Evolutionary conservation across 352 stramenopile genomes (phyloP).

Genomic region (Pythium myriotylum): DNA sequence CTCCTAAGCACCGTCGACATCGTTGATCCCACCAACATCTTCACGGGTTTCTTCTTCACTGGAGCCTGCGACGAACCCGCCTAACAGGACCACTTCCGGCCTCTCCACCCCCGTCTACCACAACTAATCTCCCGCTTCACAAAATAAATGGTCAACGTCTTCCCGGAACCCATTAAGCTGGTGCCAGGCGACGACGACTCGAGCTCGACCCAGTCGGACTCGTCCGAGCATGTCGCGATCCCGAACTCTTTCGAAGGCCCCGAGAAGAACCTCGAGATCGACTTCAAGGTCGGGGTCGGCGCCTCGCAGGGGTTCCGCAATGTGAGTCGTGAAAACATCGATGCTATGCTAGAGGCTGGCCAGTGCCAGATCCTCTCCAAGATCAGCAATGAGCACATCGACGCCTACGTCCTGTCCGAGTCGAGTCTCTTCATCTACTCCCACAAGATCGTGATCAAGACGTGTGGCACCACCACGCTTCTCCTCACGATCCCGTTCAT

Average conservation of each 20-base stretch:
- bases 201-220: conserved; percentile 68
- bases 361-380: conserved; percentile 97
- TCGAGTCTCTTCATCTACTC: conserved; percentile 99
- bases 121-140: conserved; percentile 7
- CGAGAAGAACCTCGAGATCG: conserved; percentile 97
- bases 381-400: conserved; percentile 96
- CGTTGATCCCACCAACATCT: conserved; percentile 87
- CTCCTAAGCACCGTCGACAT: conserved; percentile 76
- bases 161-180: conserved; percentile 77
- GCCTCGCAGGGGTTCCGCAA: conserved; percentile 88
- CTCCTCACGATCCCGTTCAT: conserved; percentile 91
- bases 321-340: conserved; percentile 87
- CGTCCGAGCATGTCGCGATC: conserved; percentile 50
- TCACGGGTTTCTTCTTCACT: conserved; percentile 91
- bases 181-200: conserved; percentile 58
- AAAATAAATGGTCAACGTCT: conserved; percentile 49
- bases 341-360: conserved; percentile 94
- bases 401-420: conserved; percentile 95
- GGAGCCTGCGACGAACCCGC: conserved; percentile 88
- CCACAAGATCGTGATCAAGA: conserved; percentile 99
- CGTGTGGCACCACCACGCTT: conserved; percentile 98
- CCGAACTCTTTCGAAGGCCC: conserved; percentile 96
- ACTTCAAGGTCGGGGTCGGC: conserved; percentile 85
- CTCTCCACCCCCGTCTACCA: not conserved
- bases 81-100: conserved; percentile 49